Evolutionary conservation across 1,284 basidiomycete species (phyloP).

Genomic region (Pseudozyma sp.): DNA sequence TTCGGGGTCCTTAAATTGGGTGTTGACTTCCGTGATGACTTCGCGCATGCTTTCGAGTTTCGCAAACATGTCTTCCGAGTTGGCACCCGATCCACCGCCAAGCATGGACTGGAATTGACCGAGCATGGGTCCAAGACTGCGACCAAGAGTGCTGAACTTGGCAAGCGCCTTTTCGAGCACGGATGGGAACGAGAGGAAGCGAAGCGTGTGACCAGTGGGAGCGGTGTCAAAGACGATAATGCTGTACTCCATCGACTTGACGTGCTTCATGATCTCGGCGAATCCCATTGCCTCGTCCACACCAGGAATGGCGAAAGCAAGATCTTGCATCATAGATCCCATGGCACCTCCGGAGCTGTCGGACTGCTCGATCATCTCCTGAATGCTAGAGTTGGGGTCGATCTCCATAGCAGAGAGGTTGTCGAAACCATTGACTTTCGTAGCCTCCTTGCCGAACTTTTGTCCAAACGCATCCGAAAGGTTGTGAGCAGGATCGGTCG

Average conservation of each 20-base stretch:
- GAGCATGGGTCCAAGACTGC: slow-evolving; percentile 92
- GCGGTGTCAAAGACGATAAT: slow-evolving; percentile 99
- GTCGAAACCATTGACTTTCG: slow-evolving; percentile 97
- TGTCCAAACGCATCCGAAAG: slow-evolving; percentile 98
- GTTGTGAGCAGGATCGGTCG: slow-evolving; percentile 98
- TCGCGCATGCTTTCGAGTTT: slow-evolving; percentile 97
- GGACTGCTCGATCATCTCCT: slow-evolving; percentile 98
- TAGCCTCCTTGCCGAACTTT: slow-evolving; percentile 99
- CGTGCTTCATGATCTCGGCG: slow-evolving; percentile 99
- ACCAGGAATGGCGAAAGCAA: slow-evolving; percentile 98
- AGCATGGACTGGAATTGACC: slow-evolving; percentile 89
- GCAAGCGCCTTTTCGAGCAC: slow-evolving; percentile 97
- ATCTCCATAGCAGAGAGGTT: slow-evolving; percentile 99
- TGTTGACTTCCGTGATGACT: slow-evolving; percentile 98
- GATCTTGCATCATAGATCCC: slow-evolving; percentile 99
- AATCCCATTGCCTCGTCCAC: slow-evolving; percentile 99
- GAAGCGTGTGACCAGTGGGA: slow-evolving; percentile 96
- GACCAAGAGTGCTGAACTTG: slow-evolving; percentile 90
- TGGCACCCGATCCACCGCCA: slow-evolving; percentile 75
- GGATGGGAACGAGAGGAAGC: slow-evolving; percentile 96
- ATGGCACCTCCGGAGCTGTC: slow-evolving; percentile 85
- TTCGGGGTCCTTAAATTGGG: slow-evolving; percentile 99
- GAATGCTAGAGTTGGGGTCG: slow-evolving; percentile 93
- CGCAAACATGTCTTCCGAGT: slow-evolving; percentile 85
- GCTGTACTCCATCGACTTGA: slow-evolving; percentile 99